Percentiles rank a stretch among this genome's conserved stretches.
Conservation (phyloP, 176 grass and related monocot species). For the Zea luxurians region DNA sequence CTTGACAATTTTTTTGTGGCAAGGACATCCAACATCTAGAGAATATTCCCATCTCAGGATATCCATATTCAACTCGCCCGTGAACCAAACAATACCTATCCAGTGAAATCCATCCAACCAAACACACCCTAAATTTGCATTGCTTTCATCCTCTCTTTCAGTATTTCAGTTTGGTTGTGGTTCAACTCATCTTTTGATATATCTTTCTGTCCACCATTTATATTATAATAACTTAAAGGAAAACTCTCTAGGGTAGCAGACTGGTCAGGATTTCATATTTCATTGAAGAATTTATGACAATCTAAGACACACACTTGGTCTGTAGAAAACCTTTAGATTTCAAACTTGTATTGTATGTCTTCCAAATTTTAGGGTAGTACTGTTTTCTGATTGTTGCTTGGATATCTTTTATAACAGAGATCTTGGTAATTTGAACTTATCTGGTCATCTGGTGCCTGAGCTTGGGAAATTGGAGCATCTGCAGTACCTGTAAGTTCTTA, state of each 20-base stretch:
- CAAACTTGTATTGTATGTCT: conserved; percentile 4
- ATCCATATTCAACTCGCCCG: too few relatives aligned
- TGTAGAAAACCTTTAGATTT: not conserved
- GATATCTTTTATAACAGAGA: conserved; percentile 51
- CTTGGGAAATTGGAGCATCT: conserved; percentile 82
- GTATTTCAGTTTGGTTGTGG: not conserved
- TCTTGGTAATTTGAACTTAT: conserved; percentile 87
- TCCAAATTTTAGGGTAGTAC: conserved; percentile 29
- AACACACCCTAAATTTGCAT: not conserved
- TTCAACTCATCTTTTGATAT: not conserved
- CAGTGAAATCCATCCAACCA: too few relatives aligned
- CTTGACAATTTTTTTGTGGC: too few relatives aligned
- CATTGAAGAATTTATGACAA: not conserved
- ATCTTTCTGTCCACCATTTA: not conserved
- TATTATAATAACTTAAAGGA: not conserved
- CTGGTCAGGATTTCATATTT: not conserved
- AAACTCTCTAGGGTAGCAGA: not conserved
- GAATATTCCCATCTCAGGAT: too few relatives aligned
- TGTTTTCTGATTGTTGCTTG: conserved; percentile 41
- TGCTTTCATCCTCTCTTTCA: not conserved
- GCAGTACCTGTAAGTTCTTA: conserved; percentile 83
- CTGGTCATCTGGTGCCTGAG: conserved; percentile 85
- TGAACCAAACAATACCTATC: too few relatives aligned
- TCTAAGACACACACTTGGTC: not conserved
- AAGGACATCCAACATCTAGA: too few relatives aligned